phyloP scores from a whole-genome alignment of 306 rosid species.

The Dryas octopetala region DNA sequence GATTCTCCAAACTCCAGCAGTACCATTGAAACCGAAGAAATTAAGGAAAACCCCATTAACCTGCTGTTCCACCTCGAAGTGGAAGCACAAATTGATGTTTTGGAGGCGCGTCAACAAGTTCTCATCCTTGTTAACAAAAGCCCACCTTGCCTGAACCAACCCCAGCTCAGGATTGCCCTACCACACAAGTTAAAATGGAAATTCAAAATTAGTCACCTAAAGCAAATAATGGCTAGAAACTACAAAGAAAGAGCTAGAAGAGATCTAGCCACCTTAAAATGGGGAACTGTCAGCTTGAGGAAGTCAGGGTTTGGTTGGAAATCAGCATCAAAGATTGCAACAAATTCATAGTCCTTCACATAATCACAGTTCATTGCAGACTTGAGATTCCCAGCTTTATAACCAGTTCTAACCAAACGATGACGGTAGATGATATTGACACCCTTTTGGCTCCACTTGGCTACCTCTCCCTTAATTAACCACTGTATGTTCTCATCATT shows the following conservation, averaged over 20 bases:
- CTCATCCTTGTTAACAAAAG: constrained; percentile 73
- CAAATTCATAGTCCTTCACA: constrained; percentile 65
- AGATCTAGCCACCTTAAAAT: constrained; percentile 53
- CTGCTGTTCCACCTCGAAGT: constrained; percentile 84
- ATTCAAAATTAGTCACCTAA: constrained; percentile 18
- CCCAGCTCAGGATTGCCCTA: constrained; percentile 68
- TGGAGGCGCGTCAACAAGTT: constrained; percentile 71
- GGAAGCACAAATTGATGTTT: constrained; percentile 69
- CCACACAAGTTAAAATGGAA: constrained; percentile 9
- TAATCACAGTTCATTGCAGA: constrained; percentile 75
- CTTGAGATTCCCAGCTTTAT: constrained; percentile 79
- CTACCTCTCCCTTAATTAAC: constrained; percentile 64
- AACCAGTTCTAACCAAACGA: constrained; percentile 62
- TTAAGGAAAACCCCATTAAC: constrained; percentile 70
- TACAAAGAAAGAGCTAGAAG: background rate
- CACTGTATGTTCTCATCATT: constrained; percentile 64
- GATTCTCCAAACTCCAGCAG: constrained; percentile 86
- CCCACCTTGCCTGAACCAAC: constrained; percentile 80
- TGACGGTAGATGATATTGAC: constrained; percentile 63
- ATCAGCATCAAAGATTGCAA: constrained; percentile 77
- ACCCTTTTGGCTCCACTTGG: constrained; percentile 64
- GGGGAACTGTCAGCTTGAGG: constrained; percentile 64
- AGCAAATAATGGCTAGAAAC: constrained; percentile 11
- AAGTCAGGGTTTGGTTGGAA: constrained; percentile 69
- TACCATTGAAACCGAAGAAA: constrained; percentile 78